These are phyloP conservation scores for Pterula multifida DNA, from an alignment of 1,284 basidiomycete species.

Conservation along the genomic window DNA sequence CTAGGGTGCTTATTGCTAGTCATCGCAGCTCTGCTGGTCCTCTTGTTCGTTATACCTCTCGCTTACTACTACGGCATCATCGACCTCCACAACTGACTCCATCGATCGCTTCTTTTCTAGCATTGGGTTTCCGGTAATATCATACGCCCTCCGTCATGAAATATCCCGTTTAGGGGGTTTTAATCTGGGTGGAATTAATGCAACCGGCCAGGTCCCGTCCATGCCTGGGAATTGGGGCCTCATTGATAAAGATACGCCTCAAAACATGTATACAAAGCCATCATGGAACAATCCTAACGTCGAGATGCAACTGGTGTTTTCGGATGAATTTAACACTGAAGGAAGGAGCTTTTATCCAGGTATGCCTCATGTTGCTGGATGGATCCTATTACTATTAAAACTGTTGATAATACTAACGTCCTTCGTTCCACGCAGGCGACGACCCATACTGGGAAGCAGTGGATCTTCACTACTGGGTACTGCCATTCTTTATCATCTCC, in stretches of 20 bases:
- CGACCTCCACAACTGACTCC: constrained; percentile 6
- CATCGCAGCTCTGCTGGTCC: constrained; percentile 22
- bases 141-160: constrained; percentile 26
- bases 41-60: constrained; percentile 20
- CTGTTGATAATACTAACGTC: not conserved
- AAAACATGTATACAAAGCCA: constrained; percentile 24
- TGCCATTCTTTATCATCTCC: not conserved
- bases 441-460: constrained; percentile 35
- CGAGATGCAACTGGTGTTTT: constrained; percentile 26
- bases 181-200: constrained; percentile 55
- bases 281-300: constrained; percentile 26
- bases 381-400: constrained; percentile 2
- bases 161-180: constrained; percentile 30
- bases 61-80: not conserved
- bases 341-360: constrained; percentile 41
- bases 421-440: constrained; percentile 6
- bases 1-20: constrained; percentile 37
- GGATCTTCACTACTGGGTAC: constrained; percentile 37
- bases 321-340: constrained; percentile 53
- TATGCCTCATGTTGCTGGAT: not conserved
- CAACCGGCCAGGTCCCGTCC: constrained; percentile 33
- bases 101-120: constrained; percentile 11
- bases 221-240: constrained; percentile 29
- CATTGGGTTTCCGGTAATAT: constrained; percentile 22
- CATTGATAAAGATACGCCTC: constrained; percentile 41